Evolutionary conservation across 2,329 filamentous ascomycete genomes (phyloP).

Genomic region (Fusarium hainanense): DNA sequence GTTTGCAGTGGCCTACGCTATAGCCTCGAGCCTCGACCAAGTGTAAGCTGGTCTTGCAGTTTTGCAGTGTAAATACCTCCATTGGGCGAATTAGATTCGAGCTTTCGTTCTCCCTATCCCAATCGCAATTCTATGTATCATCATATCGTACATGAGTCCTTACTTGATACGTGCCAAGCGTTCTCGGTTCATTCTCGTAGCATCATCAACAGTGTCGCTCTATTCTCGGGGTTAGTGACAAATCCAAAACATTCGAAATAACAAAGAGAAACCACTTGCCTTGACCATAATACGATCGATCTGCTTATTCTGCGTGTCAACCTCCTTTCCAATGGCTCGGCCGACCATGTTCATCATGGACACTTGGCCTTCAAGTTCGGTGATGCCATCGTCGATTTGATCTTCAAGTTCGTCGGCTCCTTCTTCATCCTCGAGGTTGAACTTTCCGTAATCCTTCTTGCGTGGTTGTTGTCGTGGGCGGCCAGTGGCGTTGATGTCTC

Average conservation of each 20-base stretch:
- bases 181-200: conserved; percentile 81
- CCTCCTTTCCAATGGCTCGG: conserved; percentile 77
- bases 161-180: conserved; percentile 71
- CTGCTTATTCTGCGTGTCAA: conserved; percentile 78
- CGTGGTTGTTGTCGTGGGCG: conserved; percentile 47
- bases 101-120: conserved; percentile 3
- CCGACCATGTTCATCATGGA: conserved; percentile 78
- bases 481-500: conserved; percentile 51
- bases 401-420: conserved; percentile 58
- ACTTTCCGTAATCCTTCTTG: conserved; percentile 67
- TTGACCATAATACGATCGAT: conserved; percentile 83
- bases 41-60: not conserved
- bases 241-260: not conserved
- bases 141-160: conserved; percentile 2
- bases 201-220: conserved; percentile 86
- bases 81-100: conserved; percentile 16
- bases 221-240: conserved; percentile 53
- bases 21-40: conserved; percentile 6
- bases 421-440: conserved; percentile 80
- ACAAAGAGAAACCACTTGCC: conserved; percentile 59
- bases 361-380: conserved; percentile 77
- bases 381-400: conserved; percentile 67
- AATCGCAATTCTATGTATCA: conserved; percentile 13
- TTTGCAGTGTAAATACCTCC: not conserved
- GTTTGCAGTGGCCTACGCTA: conserved; percentile 1